These are phyloP conservation scores for Pseudozyma sp. DNA, from an alignment of 1,284 basidiomycete genomes.

Conservation along the genomic window DNA sequence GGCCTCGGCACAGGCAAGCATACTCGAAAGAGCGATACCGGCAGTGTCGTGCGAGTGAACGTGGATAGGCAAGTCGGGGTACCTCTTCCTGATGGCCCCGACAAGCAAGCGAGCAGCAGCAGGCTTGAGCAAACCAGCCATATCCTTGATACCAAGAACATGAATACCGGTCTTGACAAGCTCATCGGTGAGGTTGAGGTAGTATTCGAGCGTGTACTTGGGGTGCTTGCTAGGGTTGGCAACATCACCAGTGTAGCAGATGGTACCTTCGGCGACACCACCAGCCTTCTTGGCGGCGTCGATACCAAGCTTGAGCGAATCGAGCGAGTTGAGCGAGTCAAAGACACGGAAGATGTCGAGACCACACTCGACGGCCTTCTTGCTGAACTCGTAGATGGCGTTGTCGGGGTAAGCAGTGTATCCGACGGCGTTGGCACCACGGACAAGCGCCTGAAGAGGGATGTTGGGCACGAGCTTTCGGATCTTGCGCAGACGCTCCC, in stretches of 20 bases:
- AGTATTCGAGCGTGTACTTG: slow-evolving; percentile 98
- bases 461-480: slow-evolving; percentile 98
- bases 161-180: slow-evolving; percentile 96
- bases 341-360: slow-evolving; percentile 99
- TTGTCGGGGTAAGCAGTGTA: slow-evolving; percentile 99
- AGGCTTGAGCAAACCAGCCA: slow-evolving; percentile 98
- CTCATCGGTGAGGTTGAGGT: slow-evolving; percentile 93
- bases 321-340: slow-evolving; percentile 80
- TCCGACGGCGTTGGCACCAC: slow-evolving; percentile 98
- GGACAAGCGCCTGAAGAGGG: slow-evolving; percentile 96
- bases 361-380: slow-evolving; percentile 95
- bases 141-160: slow-evolving; percentile 98
- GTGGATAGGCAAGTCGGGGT: slow-evolving; percentile 98
- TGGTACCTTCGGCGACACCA: slow-evolving; percentile 87
- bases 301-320: slow-evolving; percentile 73
- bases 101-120: slow-evolving; percentile 92
- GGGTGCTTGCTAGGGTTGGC: slow-evolving; percentile 89
- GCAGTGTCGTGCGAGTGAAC: slow-evolving; percentile 99
- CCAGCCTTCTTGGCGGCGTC: slow-evolving; percentile 99
- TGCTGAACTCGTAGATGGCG: slow-evolving; percentile 88
- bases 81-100: slow-evolving; percentile 91
- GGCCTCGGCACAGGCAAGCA: slow-evolving; percentile 94
- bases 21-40: slow-evolving; percentile 94
- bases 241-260: slow-evolving; percentile 99
- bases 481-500: slow-evolving; percentile 94